Conservation (phyloP, 73 alveolate genomes). For the Paramecium primaurelia region DNA sequence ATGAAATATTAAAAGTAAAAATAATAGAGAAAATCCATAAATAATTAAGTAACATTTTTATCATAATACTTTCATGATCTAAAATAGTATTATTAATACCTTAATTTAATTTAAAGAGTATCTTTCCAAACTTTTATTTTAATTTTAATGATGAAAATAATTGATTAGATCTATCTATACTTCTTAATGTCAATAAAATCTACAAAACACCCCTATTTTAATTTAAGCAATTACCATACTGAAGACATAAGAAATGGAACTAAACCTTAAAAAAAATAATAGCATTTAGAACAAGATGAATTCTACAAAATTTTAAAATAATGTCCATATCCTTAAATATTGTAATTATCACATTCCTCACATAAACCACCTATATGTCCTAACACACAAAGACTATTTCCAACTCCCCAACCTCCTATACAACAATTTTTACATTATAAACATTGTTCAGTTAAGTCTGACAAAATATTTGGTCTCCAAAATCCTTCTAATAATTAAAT, state of each 20-base stretch:
- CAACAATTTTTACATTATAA: background rate
- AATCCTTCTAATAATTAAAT: background rate
- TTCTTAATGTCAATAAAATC: background rate
- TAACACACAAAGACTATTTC: background rate
- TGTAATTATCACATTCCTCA: background rate
- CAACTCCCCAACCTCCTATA: background rate
- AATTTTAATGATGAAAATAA: background rate
- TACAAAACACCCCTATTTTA: background rate
- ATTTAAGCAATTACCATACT: background rate
- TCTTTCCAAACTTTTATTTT: background rate
- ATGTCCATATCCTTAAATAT: background rate
- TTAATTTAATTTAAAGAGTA: background rate
- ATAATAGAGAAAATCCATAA: background rate
- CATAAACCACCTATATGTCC: background rate
- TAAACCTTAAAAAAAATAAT: background rate
- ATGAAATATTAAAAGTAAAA: background rate
- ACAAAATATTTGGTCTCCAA: background rate
- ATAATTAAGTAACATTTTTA: background rate
- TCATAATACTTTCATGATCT: background rate
- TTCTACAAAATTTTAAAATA: background rate
- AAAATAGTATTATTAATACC: background rate
- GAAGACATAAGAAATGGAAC: background rate
- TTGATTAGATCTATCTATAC: background rate
- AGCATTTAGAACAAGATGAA: background rate
- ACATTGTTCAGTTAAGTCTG: background rate